Evolutionary conservation across 2,329 filamentous ascomycete species (phyloP), one percentile per base, ranked within the genome.

Genomic region (Botrytis medusae): DNA sequence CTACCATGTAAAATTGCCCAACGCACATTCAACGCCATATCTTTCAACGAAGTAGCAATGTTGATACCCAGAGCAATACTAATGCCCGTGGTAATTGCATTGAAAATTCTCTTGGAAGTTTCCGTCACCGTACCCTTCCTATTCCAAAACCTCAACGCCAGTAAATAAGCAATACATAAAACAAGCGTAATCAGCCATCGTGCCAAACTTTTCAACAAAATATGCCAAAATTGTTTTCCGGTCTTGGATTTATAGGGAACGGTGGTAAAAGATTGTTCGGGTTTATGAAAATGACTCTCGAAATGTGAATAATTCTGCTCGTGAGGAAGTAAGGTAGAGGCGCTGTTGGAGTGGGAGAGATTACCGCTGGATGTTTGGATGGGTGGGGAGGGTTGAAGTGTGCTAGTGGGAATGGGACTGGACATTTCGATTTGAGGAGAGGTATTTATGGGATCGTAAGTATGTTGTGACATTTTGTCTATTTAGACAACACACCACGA

Each of bases 1-100:
- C 80, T 78, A 14, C 79, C 77, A 73, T 81, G 82, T 60, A 86
- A 76, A 42, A 86, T 82, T 79, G 83, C 84, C 84, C 85, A 86
- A n/a, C 85, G 80, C 74, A 85, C 78, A 74, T 85, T 84, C 22
- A 81, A 77, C 5, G 84, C 82, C 81, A 85, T 83, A 42, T 81
- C 81, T 73, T 85, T 85, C 34, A 86, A 79, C 10, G 82, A 81
- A 75, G 80, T 84, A 3, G 83, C 81, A 60, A 85, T 82, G 65
- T 83, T 83, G 67, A 86, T 75, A 72, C 83, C 83, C 29, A 86
- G 77, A 0, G 79, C 76, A 46, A 86, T 85, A 64, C 83, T 83
- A 8, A 86, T 78, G 0, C 81, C 84, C 0, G 84, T 84, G 32
- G 85, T 83, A n/a, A 85, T 75, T 0, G 83, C 79, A 72, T 86